Base-by-base conservation (phyloP, 2,329 filamentous ascomycete species). In the Paradendryphiella salina region DNA sequence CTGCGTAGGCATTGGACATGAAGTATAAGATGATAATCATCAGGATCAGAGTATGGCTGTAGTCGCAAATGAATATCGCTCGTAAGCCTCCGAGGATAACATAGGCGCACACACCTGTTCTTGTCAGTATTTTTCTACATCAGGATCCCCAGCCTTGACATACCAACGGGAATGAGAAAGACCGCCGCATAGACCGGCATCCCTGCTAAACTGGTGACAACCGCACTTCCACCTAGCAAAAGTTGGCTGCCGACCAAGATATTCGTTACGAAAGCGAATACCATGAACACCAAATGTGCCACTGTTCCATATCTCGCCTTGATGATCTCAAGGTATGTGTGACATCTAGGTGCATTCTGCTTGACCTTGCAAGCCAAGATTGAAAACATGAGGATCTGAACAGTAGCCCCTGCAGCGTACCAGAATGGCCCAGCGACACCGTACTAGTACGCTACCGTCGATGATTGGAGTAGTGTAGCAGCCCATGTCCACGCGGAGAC, bases 401-500 rank as follows among this genome's bases (percentile, higher is more conserved):
- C 69, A 1, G 73, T 77, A 3, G 73, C 75, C 21, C 73, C 73
- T n/a, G 75, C 74, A 1, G 71, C 74, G 39, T 77, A 77, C 75
- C 67, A 71, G 34, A 69, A 70, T 0, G 66, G 61, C 4, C 66
- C 67, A 2, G 65, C 64, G 3, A 70, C 64, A 13, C 67, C 66
- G 29, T 71, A 68, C 1, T 49, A 59, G 39, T 69, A 71, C 0
- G 64, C 67, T 1, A 71, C 65, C 9, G 61, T 67, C 6, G 55
- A 59, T 10, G 59, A 63, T 36, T 67, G 60, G 7, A 68, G 52
- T 8, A 72, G 44, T 9, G 78, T 80, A 5, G 78, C 75, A 14
- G 74, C 73, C 76, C 76, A 79, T 4, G 77, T 80, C 78, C 78
- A 80, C 1, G 77, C 76, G 4, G 73, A 77, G 10, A 80, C 77